Evolutionary conservation across 345 rosid species (phyloP).

Genomic region (Salix dunnii): DNA sequence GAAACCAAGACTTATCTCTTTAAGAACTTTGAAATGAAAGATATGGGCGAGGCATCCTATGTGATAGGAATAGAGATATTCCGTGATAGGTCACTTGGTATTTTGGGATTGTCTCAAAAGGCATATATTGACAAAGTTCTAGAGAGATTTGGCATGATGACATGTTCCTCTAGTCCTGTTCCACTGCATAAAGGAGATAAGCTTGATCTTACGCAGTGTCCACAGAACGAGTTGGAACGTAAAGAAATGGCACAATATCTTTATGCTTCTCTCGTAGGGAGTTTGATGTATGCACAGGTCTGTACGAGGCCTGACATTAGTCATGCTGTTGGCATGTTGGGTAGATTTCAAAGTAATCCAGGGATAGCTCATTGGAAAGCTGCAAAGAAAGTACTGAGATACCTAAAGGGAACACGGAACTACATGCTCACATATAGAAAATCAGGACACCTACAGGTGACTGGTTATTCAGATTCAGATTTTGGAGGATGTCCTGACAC

Average conservation of each 20-base stretch:
- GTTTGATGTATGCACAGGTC: background rate
- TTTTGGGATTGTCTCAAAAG: background rate
- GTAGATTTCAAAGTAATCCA: background rate
- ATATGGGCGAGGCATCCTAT: no score
- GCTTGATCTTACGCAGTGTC: background rate
- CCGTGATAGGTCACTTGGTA: background rate
- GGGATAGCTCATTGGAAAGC: background rate
- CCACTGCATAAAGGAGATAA: background rate
- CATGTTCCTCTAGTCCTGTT: background rate
- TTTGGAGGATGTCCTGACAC: no score
- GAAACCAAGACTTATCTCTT: no score
- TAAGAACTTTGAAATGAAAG: no score
- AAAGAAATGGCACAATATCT: background rate
- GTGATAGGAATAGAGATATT: background rate
- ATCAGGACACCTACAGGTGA: background rate
- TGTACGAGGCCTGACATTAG: background rate
- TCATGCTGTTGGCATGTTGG: background rate
- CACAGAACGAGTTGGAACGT: no score
- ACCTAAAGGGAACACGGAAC: background rate
- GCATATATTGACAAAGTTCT: background rate
- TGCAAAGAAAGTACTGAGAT: background rate
- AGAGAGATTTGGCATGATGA: background rate
- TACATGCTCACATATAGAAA: background rate
- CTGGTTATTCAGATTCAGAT: background rate
- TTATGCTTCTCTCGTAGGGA: background rate